phyloP scores from a whole-genome alignment of 805 yeast genomes.

The Dipodascus geniculatus region DNA sequence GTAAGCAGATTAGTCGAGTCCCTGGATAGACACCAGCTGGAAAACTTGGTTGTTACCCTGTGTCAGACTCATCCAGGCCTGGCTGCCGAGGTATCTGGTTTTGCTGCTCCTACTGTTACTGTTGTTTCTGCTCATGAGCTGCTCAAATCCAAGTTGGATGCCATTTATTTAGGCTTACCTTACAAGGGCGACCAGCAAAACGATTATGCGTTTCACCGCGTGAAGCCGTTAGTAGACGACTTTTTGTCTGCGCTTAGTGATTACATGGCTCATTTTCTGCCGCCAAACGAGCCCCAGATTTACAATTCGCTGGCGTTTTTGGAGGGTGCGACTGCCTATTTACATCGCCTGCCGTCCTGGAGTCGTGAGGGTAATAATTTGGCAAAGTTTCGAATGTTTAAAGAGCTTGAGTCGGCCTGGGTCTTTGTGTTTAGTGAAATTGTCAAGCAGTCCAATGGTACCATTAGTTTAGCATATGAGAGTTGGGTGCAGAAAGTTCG shows the following conservation, averaged over 20 bases:
- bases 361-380: constrained; percentile 33
- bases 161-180: constrained; percentile 45
- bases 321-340: constrained; percentile 44
- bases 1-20: constrained; percentile 55
- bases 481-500: constrained; percentile 33
- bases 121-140: constrained; percentile 39
- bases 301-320: constrained; percentile 48
- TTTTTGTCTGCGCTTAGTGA: constrained; percentile 63
- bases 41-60: constrained; percentile 38
- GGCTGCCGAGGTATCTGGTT: constrained; percentile 32
- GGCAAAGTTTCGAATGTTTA: constrained; percentile 40
- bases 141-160: constrained; percentile 34
- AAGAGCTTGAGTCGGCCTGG: constrained; percentile 52
- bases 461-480: constrained; percentile 26
- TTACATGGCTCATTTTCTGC: constrained; percentile 58
- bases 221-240: constrained; percentile 54
- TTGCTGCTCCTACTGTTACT: constrained; percentile 44
- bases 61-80: constrained; percentile 54
- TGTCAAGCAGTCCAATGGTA: constrained; percentile 26
- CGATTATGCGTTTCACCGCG: constrained; percentile 68
- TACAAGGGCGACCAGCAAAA: constrained; percentile 61
- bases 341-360: constrained; percentile 59
- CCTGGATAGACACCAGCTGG: constrained; percentile 45
- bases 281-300: constrained; percentile 52
- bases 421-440: constrained; percentile 32